These are phyloP conservation scores for Stevia rebaudiana DNA, from an alignment of 140 eudicot species.

Conservation along the genomic window DNA sequence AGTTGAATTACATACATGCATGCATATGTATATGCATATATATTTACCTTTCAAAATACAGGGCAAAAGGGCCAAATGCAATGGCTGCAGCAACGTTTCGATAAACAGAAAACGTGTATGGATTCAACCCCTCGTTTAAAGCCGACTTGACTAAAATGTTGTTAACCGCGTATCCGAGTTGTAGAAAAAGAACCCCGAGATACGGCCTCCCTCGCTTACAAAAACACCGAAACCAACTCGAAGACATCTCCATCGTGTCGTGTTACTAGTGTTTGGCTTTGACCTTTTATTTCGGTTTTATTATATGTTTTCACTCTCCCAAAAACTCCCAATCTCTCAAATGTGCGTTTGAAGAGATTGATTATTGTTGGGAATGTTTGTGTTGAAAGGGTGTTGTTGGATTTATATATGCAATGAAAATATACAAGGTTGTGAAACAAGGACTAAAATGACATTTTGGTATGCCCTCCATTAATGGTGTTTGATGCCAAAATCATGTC, in stretches of 20 bases:
- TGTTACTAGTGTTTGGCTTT: background rate
- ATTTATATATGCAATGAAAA: slow-evolving; percentile 23
- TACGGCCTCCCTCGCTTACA: slow-evolving; percentile 42
- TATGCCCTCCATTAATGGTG: slow-evolving; percentile 20
- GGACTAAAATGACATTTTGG: slow-evolving; percentile 23
- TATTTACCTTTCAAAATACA: slow-evolving; percentile 53
- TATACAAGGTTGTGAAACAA: slow-evolving; percentile 3
- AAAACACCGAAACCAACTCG: slow-evolving; percentile 21
- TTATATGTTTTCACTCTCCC: background rate
- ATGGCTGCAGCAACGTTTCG: slow-evolving; percentile 54
- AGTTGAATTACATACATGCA: background rate
- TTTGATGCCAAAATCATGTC: slow-evolving; percentile 24
- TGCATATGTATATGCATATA: background rate
- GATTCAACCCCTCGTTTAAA: slow-evolving; percentile 64
- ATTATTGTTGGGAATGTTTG: slow-evolving; percentile 17
- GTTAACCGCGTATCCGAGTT: slow-evolving; percentile 50
- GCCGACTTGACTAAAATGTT: slow-evolving; percentile 58
- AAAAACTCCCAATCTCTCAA: background rate
- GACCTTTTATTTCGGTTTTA: background rate
- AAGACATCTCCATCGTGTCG: slow-evolving; percentile 19
- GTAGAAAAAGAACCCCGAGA: slow-evolving; percentile 49
- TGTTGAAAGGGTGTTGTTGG: slow-evolving; percentile 21
- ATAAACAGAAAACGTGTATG: slow-evolving; percentile 63
- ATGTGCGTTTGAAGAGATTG: slow-evolving; percentile 20
- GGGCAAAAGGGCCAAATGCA: slow-evolving; percentile 67